A percentile compares a stretch with the other conserved stretches of the same genome.
phyloP scores from a whole-genome alignment of 2,329 filamentous ascomycete species.

The Scleromitrula shiraiana region DNA sequence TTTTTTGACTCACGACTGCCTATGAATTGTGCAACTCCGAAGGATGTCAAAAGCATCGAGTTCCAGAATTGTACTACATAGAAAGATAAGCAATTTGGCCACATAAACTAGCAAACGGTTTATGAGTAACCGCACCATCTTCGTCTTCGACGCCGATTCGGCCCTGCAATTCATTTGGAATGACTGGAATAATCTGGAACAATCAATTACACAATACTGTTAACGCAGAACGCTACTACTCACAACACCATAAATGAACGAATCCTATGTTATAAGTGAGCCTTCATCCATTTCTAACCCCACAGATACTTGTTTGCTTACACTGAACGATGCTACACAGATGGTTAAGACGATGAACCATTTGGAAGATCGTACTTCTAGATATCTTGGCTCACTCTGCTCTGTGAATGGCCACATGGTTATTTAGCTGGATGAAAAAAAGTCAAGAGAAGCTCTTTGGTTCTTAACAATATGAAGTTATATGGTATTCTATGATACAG shows the following conservation, averaged over 20 bases:
- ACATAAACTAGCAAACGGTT: background rate
- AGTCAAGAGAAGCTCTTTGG: too few species aligned
- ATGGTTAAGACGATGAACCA: constrained; percentile 12
- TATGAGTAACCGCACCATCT: constrained; percentile 13
- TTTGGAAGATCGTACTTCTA: constrained; percentile 15
- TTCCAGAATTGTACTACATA: constrained; percentile 58
- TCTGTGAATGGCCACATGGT: background rate
- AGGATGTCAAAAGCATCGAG: constrained; percentile 60
- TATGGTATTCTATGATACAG: too few species aligned
- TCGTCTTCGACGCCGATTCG: constrained; percentile 42
- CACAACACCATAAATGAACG: constrained; percentile 48
- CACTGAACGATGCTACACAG: constrained; percentile 11
- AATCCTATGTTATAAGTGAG: constrained; percentile 33
- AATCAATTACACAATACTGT: too few species aligned
- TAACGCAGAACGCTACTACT: background rate
- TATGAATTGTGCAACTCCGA: constrained; percentile 57
- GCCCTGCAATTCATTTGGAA: constrained; percentile 56
- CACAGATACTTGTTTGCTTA: background rate
- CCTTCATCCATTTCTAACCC: background rate
- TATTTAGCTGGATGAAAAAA: background rate
- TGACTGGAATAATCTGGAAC: constrained; percentile 59
- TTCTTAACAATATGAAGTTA: too few species aligned
- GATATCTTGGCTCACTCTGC: background rate
- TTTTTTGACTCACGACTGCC: constrained; percentile 31
- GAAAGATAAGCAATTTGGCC: constrained; percentile 4